Percentiles rank a stretch among this genome's conserved stretches.
Evolutionary conservation across 805 yeast species (phyloP).

Genomic region (Ogataea nonfermentans): DNA sequence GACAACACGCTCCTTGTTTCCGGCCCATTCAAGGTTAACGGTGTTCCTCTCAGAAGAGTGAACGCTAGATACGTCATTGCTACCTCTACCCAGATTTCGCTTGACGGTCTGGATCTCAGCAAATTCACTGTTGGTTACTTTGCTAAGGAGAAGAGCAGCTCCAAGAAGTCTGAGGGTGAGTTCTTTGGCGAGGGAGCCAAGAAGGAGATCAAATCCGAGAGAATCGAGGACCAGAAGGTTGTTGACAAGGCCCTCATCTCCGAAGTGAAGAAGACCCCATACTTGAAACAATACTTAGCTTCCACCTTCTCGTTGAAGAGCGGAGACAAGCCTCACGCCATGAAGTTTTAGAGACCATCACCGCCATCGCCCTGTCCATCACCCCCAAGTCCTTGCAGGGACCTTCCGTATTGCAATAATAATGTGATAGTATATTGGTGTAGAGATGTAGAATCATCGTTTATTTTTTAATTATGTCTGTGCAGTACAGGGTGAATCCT

Average conservation of each 20-base stretch:
- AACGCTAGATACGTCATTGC: conserved; percentile 99
- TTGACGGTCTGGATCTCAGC: conserved; percentile 76
- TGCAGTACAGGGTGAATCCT: conserved; percentile 31
- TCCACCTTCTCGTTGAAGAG: conserved; percentile 93
- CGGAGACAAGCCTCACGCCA: conserved; percentile 98
- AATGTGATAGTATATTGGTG: conserved; percentile 12
- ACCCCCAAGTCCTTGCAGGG: conserved; percentile 14
- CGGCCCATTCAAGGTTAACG: conserved; percentile 99
- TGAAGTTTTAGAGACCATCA: conserved; percentile 69
- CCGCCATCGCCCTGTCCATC: conserved; percentile 20
- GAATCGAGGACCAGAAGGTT: conserved; percentile 94
- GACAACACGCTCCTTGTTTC: conserved; percentile 97
- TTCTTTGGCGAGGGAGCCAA: conserved; percentile 84
- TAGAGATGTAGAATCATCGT: conserved; percentile 4
- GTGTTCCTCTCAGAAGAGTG: conserved; percentile 99
- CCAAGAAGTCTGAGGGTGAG: conserved; percentile 87
- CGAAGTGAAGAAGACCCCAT: conserved; percentile 96
- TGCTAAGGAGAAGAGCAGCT: conserved; percentile 87
- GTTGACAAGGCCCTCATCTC: conserved; percentile 91
- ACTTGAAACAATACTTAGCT: conserved; percentile 94
- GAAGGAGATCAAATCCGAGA: conserved; percentile 88
- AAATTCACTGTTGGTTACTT: conserved; percentile 94
- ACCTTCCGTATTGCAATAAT: conserved; percentile 13
- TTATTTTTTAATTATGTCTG: not conserved
- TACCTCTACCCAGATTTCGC: conserved; percentile 87